Percentiles rank a stretch among this genome's conserved stretches.
Evolutionary conservation across 1,284 basidiomycete genomes (phyloP).

Genomic region (Ganoderma multipileum): DNA sequence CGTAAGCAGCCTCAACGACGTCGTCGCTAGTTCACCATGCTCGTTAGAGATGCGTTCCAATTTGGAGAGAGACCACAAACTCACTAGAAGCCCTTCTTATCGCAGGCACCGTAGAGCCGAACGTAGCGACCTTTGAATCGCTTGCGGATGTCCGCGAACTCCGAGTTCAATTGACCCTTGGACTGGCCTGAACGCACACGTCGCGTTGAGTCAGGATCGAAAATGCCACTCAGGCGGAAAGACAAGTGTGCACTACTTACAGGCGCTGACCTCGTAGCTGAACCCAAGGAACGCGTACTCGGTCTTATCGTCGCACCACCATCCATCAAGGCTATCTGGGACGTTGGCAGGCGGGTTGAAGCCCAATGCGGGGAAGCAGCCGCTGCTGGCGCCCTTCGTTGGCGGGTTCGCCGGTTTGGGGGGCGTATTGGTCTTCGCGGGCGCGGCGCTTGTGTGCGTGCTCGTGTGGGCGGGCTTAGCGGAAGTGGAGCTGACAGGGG

Average conservation of each 20-base stretch:
- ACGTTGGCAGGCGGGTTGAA: conserved; percentile 63
- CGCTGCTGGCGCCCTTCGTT: not conserved
- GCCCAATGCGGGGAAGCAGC: conserved; percentile 64
- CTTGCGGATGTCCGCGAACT: conserved; percentile 69
- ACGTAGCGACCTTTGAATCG: conserved; percentile 73
- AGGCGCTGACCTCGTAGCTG: conserved; percentile 68
- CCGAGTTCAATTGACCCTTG: conserved; percentile 51
- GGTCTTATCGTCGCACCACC: conserved; percentile 69
- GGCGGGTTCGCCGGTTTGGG: not conserved
- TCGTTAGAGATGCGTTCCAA: not conserved
- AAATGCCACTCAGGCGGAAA: not conserved
- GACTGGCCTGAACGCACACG: conserved; percentile 39
- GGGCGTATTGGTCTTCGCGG: not conserved
- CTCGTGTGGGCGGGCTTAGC: not conserved
- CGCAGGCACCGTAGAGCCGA: conserved; percentile 74
- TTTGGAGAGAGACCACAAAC: conserved; percentile 26
- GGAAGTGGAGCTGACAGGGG: not conserved
- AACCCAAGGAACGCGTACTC: conserved; percentile 80
- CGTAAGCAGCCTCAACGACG: conserved; percentile 76
- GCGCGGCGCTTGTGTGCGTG: not conserved
- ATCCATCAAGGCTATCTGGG: conserved; percentile 51
- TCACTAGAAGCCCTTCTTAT: conserved; percentile 68
- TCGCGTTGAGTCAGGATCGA: not conserved
- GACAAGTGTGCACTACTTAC: conserved; percentile 21
- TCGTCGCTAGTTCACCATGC: conserved; percentile 54